These are phyloP conservation scores for Capsicum rhomboideum DNA, from an alignment of 257 asterid genomes.

Conservation along the genomic window DNA sequence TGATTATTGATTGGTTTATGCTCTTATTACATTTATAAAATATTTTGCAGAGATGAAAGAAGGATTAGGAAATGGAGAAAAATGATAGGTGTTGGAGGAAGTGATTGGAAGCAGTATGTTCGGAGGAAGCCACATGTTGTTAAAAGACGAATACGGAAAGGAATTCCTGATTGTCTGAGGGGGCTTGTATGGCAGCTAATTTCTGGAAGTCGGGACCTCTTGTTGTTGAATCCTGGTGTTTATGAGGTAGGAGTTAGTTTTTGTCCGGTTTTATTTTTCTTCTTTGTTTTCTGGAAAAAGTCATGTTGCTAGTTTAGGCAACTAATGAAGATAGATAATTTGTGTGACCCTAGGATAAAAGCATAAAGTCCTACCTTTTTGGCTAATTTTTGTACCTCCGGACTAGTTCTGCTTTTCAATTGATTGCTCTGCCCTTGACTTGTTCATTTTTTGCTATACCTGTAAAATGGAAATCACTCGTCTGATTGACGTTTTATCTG, in stretches of 20 bases:
- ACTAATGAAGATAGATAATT: background rate
- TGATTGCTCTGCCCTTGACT: background rate
- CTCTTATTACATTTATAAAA: constrained; percentile 1
- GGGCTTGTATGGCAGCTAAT: constrained; percentile 98
- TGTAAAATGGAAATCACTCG: background rate
- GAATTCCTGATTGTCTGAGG: constrained; percentile 97
- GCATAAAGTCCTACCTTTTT: background rate
- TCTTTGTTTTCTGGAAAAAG: background rate
- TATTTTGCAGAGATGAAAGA: constrained; percentile 71
- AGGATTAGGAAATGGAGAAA: constrained; percentile 95
- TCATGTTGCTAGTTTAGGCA: background rate
- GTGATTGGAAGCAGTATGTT: constrained; percentile 96
- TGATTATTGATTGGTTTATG: background rate
- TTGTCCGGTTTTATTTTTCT: background rate
- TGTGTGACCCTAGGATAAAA: background rate
- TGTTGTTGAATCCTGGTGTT: constrained; percentile 96
- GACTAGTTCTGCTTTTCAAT: background rate
- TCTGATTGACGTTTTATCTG: constrained; percentile 7
- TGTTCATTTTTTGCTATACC: background rate
- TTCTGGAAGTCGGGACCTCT: constrained; percentile 98
- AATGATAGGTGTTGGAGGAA: constrained; percentile 99
- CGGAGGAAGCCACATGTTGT: constrained; percentile 93
- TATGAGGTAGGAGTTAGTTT: constrained; percentile 61
- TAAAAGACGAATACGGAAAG: constrained; percentile 92
- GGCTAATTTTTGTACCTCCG: background rate